Percentiles rank a stretch among this genome's conserved stretches.
Conservation (phyloP, 345 rosid genomes). For the Pistacia atlantica region DNA sequence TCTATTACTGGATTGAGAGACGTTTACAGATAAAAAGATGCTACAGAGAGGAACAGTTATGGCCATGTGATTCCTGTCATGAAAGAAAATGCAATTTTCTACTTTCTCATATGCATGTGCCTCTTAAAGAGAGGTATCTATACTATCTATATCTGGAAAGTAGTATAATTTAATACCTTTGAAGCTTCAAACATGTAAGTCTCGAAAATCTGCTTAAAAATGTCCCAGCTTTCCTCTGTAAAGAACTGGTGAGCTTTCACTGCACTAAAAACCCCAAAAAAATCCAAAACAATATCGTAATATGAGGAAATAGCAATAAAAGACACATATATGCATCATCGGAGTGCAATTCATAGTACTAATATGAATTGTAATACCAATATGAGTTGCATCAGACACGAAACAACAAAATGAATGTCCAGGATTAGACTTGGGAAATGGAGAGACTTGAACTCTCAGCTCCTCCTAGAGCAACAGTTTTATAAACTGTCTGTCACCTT, state of each 20-base stretch:
- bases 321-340: constrained; percentile 5
- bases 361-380: background rate
- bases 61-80: constrained; percentile 4
- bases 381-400: constrained; percentile 3
- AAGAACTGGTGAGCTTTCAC: constrained; percentile 95
- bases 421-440: constrained; percentile 65
- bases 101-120: background rate
- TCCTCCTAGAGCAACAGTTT: constrained; percentile 88
- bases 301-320: constrained; percentile 30
- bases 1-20: background rate
- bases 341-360: constrained; percentile 3
- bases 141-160: too few relatives aligned
- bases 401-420: constrained; percentile 19
- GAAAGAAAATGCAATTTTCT: background rate
- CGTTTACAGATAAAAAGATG: background rate
- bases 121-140: background rate
- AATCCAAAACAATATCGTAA: constrained; percentile 36
- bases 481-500: constrained; percentile 94
- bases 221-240: constrained; percentile 83
- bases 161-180: constrained; percentile 50
- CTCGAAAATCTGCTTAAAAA: constrained; percentile 80
- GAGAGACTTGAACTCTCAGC: constrained; percentile 99
- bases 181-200: constrained; percentile 88
- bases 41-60: background rate
- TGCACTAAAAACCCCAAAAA: constrained; percentile 64